A percentile compares a stretch with the other conserved stretches of the same genome.
These are phyloP conservation scores for Pleodorina starrii DNA, from an alignment of 139 green algal genomes.

Conservation along the genomic window DNA sequence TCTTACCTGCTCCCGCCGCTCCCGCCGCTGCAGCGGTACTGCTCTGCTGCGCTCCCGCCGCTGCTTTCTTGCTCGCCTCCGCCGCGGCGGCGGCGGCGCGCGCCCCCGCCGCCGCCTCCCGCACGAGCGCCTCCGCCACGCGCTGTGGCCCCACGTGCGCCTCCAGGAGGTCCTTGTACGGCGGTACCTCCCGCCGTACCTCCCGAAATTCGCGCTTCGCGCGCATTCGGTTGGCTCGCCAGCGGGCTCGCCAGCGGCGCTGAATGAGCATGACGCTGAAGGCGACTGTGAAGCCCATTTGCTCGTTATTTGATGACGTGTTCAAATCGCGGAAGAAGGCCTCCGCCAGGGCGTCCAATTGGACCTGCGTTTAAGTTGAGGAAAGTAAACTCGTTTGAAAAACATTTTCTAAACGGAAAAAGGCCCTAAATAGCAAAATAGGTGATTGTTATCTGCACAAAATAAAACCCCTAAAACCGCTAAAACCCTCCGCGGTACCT, in stretches of 20 bases:
- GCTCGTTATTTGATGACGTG: constrained; percentile 53
- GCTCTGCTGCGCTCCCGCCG: no score
- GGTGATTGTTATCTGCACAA: no score
- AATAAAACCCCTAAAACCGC: no score
- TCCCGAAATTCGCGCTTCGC: constrained; percentile 47
- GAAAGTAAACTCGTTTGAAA: no score
- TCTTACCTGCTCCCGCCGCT: no score
- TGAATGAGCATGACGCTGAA: constrained; percentile 79
- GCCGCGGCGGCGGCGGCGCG: no score
- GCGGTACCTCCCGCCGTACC: not conserved
- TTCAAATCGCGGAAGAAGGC: constrained; percentile 67
- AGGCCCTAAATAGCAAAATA: no score
- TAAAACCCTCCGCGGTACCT: no score
- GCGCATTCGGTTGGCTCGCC: constrained; percentile 56
- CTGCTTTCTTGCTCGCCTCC: no score
- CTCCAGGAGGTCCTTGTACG: not conserved
- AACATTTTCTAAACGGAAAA: no score
- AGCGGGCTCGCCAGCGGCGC: constrained; percentile 67
- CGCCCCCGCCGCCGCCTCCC: not conserved
- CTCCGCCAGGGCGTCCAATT: constrained; percentile 73
- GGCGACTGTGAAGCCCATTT: constrained; percentile 74
- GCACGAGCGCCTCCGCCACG: not conserved
- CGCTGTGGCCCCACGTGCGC: not conserved
- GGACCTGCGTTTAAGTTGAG: constrained; percentile 57
- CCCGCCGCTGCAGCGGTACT: no score